Base-by-base conservation (phyloP, 2,329 filamentous ascomycete genomes). In the Thyridium curvatum region DNA sequence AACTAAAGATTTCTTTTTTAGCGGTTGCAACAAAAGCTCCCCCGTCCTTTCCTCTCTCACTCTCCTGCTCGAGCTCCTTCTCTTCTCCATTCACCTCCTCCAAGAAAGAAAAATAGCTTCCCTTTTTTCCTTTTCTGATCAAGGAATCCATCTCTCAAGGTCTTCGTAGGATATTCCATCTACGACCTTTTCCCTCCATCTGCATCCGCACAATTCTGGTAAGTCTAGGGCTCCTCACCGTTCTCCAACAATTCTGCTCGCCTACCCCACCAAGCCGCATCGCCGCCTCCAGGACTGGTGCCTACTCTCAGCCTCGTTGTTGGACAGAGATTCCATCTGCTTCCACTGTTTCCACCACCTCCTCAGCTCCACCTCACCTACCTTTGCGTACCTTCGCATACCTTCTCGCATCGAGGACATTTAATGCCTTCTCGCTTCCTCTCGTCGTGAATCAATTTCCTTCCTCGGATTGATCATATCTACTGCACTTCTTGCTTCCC, bases 1-100 rank as follows among this genome's bases (percentile, higher is more conserved):
- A 44, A 10, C 21, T 26, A 46, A 46, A 53, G 48, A 53, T 41
- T 40, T 45, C 38, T 39, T 45, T 53, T 59, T 58, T 58, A 59
- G 54, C 47, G 54, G 50, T 47, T 37, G 30, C 33, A 28, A 36
- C 18, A 45, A 38, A 42, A 43, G 51, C 45, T 43, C 34, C 38
- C 42, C 42, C 35, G 39, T 38, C 36, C 26, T 40, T 38, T 44
- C 41, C 40, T 40, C 34, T 38, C 35, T 38, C 30, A 10, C 29
- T 41, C 39, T 38, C 15, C 18, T 18, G 9, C 28, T 30, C 21
- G 18, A 21, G 15, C n/a, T 32, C 26, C 26, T 18, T 8, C 17
- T 32, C n/a, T n/a, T 18, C 37, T 32, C 12, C 16, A 36, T 35
- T 32, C 17, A 34, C 21, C 33, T 33, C 35, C 26, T 32, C 7